Base-by-base conservation (phyloP, 192 early-diverging fungal species). In the Umbelopsis isabellina region DNA sequence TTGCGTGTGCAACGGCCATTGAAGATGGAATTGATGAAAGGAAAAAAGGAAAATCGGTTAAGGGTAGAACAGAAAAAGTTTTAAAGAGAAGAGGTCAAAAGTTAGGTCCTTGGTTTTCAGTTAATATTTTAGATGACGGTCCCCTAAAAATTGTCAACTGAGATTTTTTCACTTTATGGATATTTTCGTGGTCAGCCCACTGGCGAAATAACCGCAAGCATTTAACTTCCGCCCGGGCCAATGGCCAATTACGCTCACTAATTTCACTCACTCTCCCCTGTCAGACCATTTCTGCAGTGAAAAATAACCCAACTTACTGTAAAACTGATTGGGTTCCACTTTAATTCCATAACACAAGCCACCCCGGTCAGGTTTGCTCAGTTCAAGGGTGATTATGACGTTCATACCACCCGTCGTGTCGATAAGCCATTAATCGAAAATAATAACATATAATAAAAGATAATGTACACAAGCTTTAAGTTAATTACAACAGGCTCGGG, bases 191-290 rank as follows among this genome's bases (percentile, higher is more conserved):
- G 52, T 55, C 52, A 61, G 55, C 27, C 55, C 55, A 61, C 55
- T 61, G 37, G 55, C 55, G 55, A 61, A 61, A 61, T 61, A 30
- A 61, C 55, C 55, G 55, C 55, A 61, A 16, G 30, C 25, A 61
- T 61, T 61, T 30, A 61, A 35, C 55, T 35, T 61, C 55, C 55
- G 55, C 21, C 55, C 13, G 30, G 30, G 27, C 55, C 55, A 61
- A 61, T 61, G n/a, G 55, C 55, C 55, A 61, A 35, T 61, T 61
- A 61, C 55, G 55, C 55, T 61, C 55, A 61, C 55, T 37, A 27
- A 35, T 61, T 30, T 20, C 48, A 21, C 48, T 49, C 48, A 16
- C 25, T 61, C 33, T 35, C 6, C 55, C 13, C 8, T 30, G 16
- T 7, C 5, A 35, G 25, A 1, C 55, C 30, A 12, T 4, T 33